Percentiles rank a stretch among this genome's conserved stretches.
phyloP scores from a whole-genome alignment of 106 monocot species.

The Allium sativum region DNA sequence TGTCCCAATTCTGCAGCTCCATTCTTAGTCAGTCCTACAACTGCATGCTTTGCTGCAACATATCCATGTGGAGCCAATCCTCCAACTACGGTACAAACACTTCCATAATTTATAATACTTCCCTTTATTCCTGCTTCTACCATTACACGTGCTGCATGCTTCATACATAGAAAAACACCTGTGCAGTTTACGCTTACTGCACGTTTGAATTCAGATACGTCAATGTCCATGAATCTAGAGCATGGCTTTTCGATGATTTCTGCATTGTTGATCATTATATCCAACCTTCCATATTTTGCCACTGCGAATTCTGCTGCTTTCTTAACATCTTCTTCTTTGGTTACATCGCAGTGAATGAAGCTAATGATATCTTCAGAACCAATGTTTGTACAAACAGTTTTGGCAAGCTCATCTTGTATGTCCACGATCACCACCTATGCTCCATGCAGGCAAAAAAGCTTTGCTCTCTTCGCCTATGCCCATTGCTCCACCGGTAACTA shows the following conservation, averaged over 20 bases:
- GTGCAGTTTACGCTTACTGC: constrained; percentile 27
- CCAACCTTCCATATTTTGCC: constrained; percentile 13
- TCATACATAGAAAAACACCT: constrained; percentile 16
- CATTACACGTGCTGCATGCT: constrained; percentile 69
- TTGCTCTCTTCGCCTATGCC: constrained; percentile 39
- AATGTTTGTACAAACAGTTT: constrained; percentile 7
- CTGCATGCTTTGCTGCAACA: constrained; percentile 68
- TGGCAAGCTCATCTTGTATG: constrained; percentile 26
- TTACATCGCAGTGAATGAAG: constrained; percentile 26
- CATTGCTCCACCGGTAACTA: constrained; percentile 45
- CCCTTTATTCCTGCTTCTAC: constrained; percentile 26
- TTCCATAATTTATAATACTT: constrained; percentile 52
- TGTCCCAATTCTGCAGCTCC: constrained; percentile 66
- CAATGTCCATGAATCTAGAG: constrained; percentile 1
- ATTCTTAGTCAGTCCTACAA: constrained; percentile 72
- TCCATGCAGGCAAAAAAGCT: constrained; percentile 33
- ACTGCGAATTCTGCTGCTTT: constrained; percentile 6
- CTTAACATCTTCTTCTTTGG: constrained; percentile 9
- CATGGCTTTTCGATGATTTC: not conserved
- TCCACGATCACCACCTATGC: constrained; percentile 39
- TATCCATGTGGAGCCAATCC: constrained; percentile 68
- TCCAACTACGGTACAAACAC: constrained; percentile 54
- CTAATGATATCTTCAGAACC: constrained; percentile 1
- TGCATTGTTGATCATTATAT: constrained; percentile 29
- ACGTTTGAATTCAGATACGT: constrained; percentile 20